Evolutionary conservation across 164 flowering plant genomes (phyloP).

Genomic region (Dillenia suffruticosa): DNA sequence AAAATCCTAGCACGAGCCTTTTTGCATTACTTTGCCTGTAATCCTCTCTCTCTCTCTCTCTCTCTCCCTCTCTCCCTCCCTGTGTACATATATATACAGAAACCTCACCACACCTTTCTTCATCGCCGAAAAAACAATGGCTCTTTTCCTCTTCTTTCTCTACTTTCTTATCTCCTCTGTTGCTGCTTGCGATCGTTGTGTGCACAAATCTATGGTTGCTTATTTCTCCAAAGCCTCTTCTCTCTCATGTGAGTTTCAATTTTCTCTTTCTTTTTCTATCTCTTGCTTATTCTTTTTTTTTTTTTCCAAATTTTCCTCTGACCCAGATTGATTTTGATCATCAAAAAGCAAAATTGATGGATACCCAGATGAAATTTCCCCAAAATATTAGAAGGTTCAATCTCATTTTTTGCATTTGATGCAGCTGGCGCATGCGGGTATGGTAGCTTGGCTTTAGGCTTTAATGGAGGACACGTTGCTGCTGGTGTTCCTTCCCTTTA

Average conservation of each 20-base stretch:
- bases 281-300: background rate
- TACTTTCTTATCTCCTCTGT: constrained; percentile 43
- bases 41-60: no score
- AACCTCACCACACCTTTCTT: background rate
- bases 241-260: constrained; percentile 41
- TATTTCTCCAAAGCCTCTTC: constrained; percentile 46
- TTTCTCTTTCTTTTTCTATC: background rate
- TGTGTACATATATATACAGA: constrained; percentile 3
- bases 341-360: background rate
- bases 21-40: no score
- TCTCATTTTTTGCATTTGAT: constrained; percentile 11
- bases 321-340: background rate
- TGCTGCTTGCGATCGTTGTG: constrained; percentile 75
- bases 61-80: background rate
- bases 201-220: constrained; percentile 62
- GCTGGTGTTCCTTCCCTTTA: constrained; percentile 61
- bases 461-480: constrained; percentile 57
- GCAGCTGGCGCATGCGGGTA: constrained; percentile 96
- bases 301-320: no score
- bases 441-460: constrained; percentile 61
- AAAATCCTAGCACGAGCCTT: no score
- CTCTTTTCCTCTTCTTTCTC: constrained; percentile 26
- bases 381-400: constrained; percentile 4
- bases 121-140: constrained; percentile 24
- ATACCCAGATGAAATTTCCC: constrained; percentile 8